These are phyloP conservation scores for Wolfiporia cocos DNA, from an alignment of 1,284 basidiomycete species.

Conservation along the genomic window DNA sequence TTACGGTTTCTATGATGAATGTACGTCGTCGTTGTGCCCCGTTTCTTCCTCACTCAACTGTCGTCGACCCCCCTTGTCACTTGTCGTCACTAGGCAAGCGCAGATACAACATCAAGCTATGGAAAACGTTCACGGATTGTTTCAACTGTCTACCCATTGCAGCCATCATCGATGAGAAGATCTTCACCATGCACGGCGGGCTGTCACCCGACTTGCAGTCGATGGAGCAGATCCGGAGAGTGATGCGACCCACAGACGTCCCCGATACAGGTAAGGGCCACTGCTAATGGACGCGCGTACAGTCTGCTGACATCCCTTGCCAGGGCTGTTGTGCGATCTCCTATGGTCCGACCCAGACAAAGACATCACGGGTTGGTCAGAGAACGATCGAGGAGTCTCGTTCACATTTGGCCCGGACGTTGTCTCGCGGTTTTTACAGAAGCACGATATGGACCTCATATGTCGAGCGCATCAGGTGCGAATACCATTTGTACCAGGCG, in stretches of 20 bases:
- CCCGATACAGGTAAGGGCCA: conserved; percentile 84
- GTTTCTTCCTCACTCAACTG: conserved; percentile 3
- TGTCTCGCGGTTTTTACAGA: conserved; percentile 96
- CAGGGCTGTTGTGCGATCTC: conserved; percentile 91
- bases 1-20: conserved; percentile 97
- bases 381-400: conserved; percentile 98
- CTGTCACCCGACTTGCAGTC: conserved; percentile 96
- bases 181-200: conserved; percentile 92
- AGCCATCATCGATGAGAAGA: conserved; percentile 96
- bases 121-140: conserved; percentile 97
- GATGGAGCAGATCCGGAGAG: conserved; percentile 99
- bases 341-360: conserved; percentile 99
- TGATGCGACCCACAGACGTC: conserved; percentile 99
- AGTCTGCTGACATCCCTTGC: conserved; percentile 2
- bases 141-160: conserved; percentile 96
- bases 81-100: conserved; percentile 68
- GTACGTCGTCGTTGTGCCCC: conserved; percentile 40
- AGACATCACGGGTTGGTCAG: conserved; percentile 98
- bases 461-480: conserved; percentile 94
- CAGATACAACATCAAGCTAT: conserved; percentile 96
- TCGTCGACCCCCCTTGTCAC: conserved; percentile 5
- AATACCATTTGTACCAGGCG: conserved; percentile 7
- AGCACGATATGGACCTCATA: conserved; percentile 99
- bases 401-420: conserved; percentile 99
- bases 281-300: neutral